Evolutionary conservation across 768 basidiomycete genomes (phyloP), one percentile per base, ranked within the genome.

Genomic region (Pulveroboletus sp.): DNA sequence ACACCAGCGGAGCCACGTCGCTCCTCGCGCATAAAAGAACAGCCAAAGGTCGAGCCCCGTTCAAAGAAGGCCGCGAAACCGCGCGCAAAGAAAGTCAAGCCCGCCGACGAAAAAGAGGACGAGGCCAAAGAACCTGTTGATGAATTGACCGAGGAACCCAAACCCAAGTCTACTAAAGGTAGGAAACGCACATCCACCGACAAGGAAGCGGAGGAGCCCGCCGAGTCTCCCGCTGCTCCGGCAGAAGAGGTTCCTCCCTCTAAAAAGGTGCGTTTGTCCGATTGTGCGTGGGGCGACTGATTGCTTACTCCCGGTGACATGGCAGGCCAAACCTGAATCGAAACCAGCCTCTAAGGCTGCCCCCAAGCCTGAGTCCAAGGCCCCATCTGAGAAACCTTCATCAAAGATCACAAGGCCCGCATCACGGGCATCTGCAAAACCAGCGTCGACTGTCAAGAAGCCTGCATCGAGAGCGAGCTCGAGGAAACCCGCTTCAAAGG

Each of bases 21-120:
- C 69, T 87, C 85, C 8, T 69, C 78, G 27, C 82, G 86, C 59
- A 87, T 89, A 70, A 87, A 87, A 67, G 84, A 83, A 23, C 76
- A 79, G 50, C 84, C 83, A 45, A 85, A 82, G 65, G 63, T 70
- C 2, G 82, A 70, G 23, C 35, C 65, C 34, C 66, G 71, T 6
- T 63, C 65, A 32, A 86, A 84, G 78, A 87, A 82, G 65, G 69
- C 79, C 38, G 73, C 80, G 6, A 87, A 87, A 69, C 82, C 85
- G 40, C 75, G 82, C 57, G 68, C 73, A 35, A 74, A 68, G 66
- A 77, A 76, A 58, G 59, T 41, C 39, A 73, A 75, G 48, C 57
- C 67, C 48, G 61, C 60, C 44, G 64, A 64, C 34, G 65, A 61
- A 27, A 80, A 79, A 66, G 80, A 81, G 45, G 76, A 61, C 43